A percentile compares a stretch with the other conserved stretches of the same genome.
phyloP scores from a whole-genome alignment of 2,329 filamentous ascomycete genomes.

The Diaporthe ampelina region DNA sequence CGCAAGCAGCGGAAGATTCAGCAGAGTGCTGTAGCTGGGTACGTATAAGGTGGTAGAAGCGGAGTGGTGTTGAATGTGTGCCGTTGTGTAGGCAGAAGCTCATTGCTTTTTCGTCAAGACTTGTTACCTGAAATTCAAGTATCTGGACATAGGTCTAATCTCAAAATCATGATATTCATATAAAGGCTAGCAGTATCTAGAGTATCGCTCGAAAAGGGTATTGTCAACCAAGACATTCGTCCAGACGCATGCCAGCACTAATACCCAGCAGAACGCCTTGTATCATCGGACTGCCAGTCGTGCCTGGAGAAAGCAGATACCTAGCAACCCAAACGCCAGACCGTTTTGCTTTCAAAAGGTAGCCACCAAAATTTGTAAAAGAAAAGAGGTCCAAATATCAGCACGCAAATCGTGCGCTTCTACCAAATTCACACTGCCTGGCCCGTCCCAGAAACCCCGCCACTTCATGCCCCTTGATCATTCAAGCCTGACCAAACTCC shows the following conservation, averaged over 20 bases:
- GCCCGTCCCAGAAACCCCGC: background rate
- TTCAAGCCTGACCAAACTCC: constrained; percentile 29
- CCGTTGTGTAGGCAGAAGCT: too few relatives aligned
- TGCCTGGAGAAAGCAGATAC: background rate
- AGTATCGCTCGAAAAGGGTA: background rate
- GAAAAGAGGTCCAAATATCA: too few relatives aligned
- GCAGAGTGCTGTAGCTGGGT: background rate
- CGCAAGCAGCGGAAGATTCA: background rate
- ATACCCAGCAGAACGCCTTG: background rate
- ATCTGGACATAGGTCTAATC: too few relatives aligned
- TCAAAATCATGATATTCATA: background rate
- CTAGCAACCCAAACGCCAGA: background rate
- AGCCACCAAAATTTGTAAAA: too few relatives aligned
- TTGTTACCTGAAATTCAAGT: too few relatives aligned
- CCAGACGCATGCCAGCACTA: background rate
- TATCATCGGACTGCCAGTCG: background rate
- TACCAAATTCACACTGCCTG: too few relatives aligned
- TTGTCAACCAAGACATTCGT: background rate
- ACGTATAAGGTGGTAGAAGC: background rate
- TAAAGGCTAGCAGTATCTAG: background rate
- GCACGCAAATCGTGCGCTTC: background rate
- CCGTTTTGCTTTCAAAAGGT: background rate
- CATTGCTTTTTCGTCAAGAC: too few relatives aligned
- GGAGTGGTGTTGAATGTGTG: too few relatives aligned
- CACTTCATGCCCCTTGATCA: too few relatives aligned